Conservation (phyloP, 768 basidiomycete species). For the Jaapia argillacea region DNA sequence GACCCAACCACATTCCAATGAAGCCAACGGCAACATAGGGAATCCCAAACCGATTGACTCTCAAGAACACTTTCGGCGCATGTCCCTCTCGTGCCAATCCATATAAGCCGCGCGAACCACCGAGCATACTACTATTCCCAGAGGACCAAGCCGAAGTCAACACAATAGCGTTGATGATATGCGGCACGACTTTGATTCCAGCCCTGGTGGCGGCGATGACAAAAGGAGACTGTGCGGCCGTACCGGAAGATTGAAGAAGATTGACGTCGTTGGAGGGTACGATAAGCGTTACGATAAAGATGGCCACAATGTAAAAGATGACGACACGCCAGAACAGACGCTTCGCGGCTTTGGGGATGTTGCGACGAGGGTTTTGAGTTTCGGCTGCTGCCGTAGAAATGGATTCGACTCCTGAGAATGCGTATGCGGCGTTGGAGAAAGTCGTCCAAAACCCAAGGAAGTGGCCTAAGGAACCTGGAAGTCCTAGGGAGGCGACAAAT, state of each 20-base stretch:
- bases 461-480: neutral
- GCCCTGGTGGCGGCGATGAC: conserved; percentile 25
- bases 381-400: conserved; percentile 30
- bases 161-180: conserved; percentile 21
- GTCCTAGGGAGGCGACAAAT: conserved; percentile 20
- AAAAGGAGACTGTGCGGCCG: conserved; percentile 25
- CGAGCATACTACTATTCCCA: conserved; percentile 59
- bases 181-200: conserved; percentile 19
- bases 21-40: conserved; percentile 42
- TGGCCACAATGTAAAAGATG: conserved; percentile 24
- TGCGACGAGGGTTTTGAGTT: conserved; percentile 28
- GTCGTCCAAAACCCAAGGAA: conserved; percentile 21
- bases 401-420: conserved; percentile 35
- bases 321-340: conserved; percentile 20
- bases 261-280: conserved; percentile 22
- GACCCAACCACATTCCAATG: conserved; percentile 31
- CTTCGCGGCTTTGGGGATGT: conserved; percentile 26
- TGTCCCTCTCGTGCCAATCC: conserved; percentile 56
- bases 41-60: conserved; percentile 54
- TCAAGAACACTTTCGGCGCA: conserved; percentile 55
- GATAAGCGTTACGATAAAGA: conserved; percentile 27
- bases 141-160: conserved; percentile 31
- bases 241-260: conserved; percentile 6
- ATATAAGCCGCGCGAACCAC: conserved; percentile 49
- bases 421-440: conserved; percentile 22